A percentile compares a stretch with the other conserved stretches of the same genome.
Evolutionary conservation across 75 land plant species (phyloP).

Genomic region (Pseudotsuga menziesii): DNA sequence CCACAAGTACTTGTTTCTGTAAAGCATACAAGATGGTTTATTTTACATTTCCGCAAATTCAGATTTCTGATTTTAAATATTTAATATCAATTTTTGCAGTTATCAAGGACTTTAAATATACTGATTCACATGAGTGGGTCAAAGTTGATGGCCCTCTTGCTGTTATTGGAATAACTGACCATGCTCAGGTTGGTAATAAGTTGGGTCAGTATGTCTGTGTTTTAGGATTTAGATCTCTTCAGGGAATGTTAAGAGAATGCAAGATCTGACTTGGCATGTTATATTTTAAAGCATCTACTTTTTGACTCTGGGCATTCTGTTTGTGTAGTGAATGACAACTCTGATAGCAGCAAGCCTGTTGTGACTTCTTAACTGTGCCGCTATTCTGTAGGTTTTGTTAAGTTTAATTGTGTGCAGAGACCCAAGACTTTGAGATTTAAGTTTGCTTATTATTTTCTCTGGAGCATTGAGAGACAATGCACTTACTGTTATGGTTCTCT

Average conservation of each 20-base stretch:
- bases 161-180: constrained; percentile 81
- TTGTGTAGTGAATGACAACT: not conserved
- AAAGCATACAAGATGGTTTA: no score
- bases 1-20: no score
- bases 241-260: not conserved
- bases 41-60: not conserved
- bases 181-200: constrained; percentile 49
- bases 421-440: not conserved
- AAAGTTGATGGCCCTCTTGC: constrained; percentile 67
- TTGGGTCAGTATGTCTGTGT: not conserved
- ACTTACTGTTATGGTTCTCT: not conserved
- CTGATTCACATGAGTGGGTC: constrained; percentile 89
- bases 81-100: constrained; percentile 25
- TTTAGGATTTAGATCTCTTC: not conserved
- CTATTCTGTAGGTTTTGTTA: not conserved
- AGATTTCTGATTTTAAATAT: not conserved
- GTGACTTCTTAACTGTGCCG: not conserved
- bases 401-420: not conserved
- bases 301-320: not conserved
- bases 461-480: not conserved
- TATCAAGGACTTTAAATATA: constrained; percentile 62
- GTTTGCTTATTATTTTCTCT: not conserved
- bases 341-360: not conserved
- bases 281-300: not conserved
- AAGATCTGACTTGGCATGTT: not conserved